A percentile compares a stretch with the other conserved stretches of the same genome.
These are phyloP conservation scores for Cladophialophora bantiana DNA, from an alignment of 2,329 filamentous ascomycete species.

Conservation along the genomic window DNA sequence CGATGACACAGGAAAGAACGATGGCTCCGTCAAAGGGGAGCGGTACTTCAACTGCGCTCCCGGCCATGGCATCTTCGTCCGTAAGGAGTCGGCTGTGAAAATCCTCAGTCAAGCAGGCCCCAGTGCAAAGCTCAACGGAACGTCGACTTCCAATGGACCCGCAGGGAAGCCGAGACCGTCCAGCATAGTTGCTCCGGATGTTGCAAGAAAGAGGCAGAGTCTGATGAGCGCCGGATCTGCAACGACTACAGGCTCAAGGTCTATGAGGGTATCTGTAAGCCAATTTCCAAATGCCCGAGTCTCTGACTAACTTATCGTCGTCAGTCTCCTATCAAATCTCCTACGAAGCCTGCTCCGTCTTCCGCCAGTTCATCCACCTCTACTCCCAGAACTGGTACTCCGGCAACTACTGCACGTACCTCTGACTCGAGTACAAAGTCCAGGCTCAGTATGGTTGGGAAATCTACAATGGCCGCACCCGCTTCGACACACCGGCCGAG, in stretches of 20 bases:
- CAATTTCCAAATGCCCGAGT: neutral
- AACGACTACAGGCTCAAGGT: constrained; percentile 47
- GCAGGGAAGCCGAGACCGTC: constrained; percentile 49
- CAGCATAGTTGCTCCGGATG: constrained; percentile 59
- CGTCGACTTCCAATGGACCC: constrained; percentile 43
- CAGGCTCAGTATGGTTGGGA: constrained; percentile 62
- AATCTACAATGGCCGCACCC: constrained; percentile 74
- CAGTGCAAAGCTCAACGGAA: constrained; percentile 42
- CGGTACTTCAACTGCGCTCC: constrained; percentile 83
- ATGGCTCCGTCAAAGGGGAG: constrained; percentile 86
- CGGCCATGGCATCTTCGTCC: constrained; percentile 83
- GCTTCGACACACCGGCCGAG: constrained; percentile 39
- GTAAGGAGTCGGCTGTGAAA: constrained; percentile 71
- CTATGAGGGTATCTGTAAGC: constrained; percentile 46
- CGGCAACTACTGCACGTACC: constrained; percentile 61
- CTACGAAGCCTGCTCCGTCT: constrained; percentile 70
- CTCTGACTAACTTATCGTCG: constrained; percentile 25
- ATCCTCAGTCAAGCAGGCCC: constrained; percentile 59
- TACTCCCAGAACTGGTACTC: constrained; percentile 70
- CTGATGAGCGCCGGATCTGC: constrained; percentile 71
- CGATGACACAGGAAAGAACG: constrained; percentile 85
- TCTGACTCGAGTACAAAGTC: constrained; percentile 56
- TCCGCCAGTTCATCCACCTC: constrained; percentile 63
- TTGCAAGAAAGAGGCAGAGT: constrained; percentile 68
- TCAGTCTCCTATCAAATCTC: constrained; percentile 79